Evolutionary conservation across 352 stramenopile genomes (phyloP), one percentile per base, ranked within the genome.

Genomic region (Pythium brassicae): DNA sequence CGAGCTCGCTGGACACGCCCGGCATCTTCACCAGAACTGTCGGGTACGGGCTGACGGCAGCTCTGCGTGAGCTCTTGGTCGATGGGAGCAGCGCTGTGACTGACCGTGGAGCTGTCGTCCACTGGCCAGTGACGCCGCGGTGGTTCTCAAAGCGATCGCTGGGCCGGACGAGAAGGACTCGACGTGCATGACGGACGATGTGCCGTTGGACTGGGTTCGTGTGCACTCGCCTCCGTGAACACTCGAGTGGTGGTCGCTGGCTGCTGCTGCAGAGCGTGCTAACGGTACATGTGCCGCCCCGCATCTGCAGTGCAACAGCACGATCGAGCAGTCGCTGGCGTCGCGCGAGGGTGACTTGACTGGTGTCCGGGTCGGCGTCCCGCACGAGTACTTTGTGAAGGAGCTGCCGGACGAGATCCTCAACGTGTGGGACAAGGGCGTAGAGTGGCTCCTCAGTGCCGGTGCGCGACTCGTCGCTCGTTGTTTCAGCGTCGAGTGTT

Each of bases 1-100:
- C 94, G 4, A 98, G 88, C 32, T 98, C 92, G 19, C 77, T 99
- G 25, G 97, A 99, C 75, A 98, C 92, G 0, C 83, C 97, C 0
- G 97, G 97, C 15, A 87, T 99, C 56, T 83, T 99, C 23, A 74
- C 89, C 3, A 80, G 80, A 57, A 95, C 79, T 27, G 80, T 96
- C 25, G 78, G 73, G 82, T 88, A 62, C 46, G 54, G 66, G 69
- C 22, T 29, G 14, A 39, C 19, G 14, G 12, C 25, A 54, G 10
- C 25, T 26, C 0, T 61, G 29, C n/a, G 26, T 37, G 32, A 14
- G 14, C 32, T 7, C 32, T 37, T 37, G 32, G 32, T 37, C 32
- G 32, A 37, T 37, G 32, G 14, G 32, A 37, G 32, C 32, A 37
- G 32, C 32, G 32, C 32, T 26, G 26, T 15, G 14, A 32, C 44